Evolutionary conservation across 495 filamentous ascomycete species (phyloP), one percentile per base, ranked within the genome.

Genomic region (Penicillium cinerascens): DNA sequence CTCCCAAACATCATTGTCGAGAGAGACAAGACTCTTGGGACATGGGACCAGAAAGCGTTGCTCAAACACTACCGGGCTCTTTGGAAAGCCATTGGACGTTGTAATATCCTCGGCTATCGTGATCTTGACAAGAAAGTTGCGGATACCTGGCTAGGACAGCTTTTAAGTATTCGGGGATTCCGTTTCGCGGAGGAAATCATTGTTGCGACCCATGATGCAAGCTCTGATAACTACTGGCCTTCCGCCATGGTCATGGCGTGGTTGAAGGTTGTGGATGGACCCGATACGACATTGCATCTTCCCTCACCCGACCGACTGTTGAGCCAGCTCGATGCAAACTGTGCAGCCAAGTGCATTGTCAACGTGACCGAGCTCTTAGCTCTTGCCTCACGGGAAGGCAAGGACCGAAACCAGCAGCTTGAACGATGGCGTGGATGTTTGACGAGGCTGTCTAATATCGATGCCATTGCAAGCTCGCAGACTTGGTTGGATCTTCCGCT

Each of bases 31-130:
- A 53, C 58, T 1, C 39, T 64, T 37, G 45, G 52, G 16, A 23
- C 37, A 3, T 55, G 57, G 47, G 50, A 59, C 43, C 48, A 46
- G 13, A 55, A 49, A 26, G 21, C 49, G 11, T 38, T 73, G 18
- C 33, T 48, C 6, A 50, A 54, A 6, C 53, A 64, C 16, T 70
- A 71, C 41, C 52, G 59, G 36, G 47, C 55, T 4, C 63, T 77
- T 55, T 77, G 74, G 74, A 61, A 61, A 57, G 68, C 72, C 4
- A 70, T 77, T 51, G 69, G 70, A 10, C 52, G 50, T 8, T 74
- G 72, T 44, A 68, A 60, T 37, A 63, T 77, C 21, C 66, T 73
- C 22, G 58, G 59, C 18, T 65, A 72, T 35, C 52, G 46, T 18
- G 67, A 76, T 27, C 46, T 77, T 46, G 58, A 69, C 33, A 49